These are phyloP conservation scores for Curvularia lunata DNA, from an alignment of 2,329 filamentous ascomycete species.

Conservation along the genomic window DNA sequence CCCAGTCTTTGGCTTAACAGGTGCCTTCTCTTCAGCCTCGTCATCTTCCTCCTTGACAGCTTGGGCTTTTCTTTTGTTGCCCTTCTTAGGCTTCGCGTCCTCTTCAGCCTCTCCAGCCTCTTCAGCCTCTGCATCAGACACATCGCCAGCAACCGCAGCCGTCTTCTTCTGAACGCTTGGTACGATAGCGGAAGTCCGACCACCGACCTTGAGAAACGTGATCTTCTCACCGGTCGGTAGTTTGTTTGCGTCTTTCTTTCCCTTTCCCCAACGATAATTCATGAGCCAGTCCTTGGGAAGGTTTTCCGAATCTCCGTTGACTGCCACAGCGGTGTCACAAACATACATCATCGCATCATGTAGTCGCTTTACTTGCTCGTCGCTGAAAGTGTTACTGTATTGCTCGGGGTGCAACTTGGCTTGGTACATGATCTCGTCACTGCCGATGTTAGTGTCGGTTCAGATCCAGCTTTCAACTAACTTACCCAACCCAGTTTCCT, in stretches of 20 bases:
- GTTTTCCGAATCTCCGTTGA: slow-evolving; percentile 78
- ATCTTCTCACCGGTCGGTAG: slow-evolving; percentile 87
- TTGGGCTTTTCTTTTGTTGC: slow-evolving; percentile 46
- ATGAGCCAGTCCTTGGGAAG: slow-evolving; percentile 89
- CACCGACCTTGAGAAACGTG: slow-evolving; percentile 85
- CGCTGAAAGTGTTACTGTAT: slow-evolving; percentile 81
- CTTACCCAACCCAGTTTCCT: slow-evolving; percentile 90
- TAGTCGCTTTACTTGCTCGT: slow-evolving; percentile 72
- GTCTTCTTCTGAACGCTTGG: slow-evolving; percentile 86
- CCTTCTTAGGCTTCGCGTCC: slow-evolving; percentile 39
- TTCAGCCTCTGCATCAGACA: slow-evolving; percentile 43
- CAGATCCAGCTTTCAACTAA: slow-evolving; percentile 2
- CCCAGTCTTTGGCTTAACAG: slow-evolving; percentile 29
- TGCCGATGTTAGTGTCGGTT: slow-evolving; percentile 7
- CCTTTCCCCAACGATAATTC: slow-evolving; percentile 87
- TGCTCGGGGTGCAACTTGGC: slow-evolving; percentile 90
- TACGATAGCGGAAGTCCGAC: slow-evolving; percentile 88
- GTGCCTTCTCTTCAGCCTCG: slow-evolving; percentile 19
- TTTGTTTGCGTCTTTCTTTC: slow-evolving; percentile 71
- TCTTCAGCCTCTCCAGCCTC: slow-evolving; percentile 31
- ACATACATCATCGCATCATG: slow-evolving; percentile 78
- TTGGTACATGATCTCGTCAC: slow-evolving; percentile 90
- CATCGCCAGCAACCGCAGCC: slow-evolving; percentile 62
- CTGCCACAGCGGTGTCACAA: slow-evolving; percentile 78
- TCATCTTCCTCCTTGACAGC: slow-evolving; percentile 31